A percentile compares a stretch with the other conserved stretches of the same genome.
These are phyloP conservation scores for Macrotyloma uniflorum DNA, from an alignment of 306 rosid species.

Conservation along the genomic window DNA sequence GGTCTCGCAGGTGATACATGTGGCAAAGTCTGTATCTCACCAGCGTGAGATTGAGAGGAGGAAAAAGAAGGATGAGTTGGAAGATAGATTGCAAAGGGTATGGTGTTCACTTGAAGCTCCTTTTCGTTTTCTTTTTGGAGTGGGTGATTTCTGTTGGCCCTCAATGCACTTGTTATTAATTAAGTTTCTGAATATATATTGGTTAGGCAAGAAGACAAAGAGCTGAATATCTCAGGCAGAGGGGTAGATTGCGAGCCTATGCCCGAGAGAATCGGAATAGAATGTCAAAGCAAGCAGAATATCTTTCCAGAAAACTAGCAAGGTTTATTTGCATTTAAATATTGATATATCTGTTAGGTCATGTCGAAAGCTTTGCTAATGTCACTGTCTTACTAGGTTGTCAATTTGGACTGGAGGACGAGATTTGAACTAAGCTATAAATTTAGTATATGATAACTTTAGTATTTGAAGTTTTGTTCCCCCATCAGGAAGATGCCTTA, in stretches of 20 bases:
- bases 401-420: slow-evolving; percentile 8
- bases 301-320: slow-evolving; percentile 75
- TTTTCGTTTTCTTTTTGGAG: not conserved
- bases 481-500: not conserved
- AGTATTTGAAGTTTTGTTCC: slow-evolving; percentile 10
- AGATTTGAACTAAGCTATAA: slow-evolving; percentile 9
- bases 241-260: slow-evolving; percentile 63
- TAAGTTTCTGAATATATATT: slow-evolving; percentile 19
- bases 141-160: not conserved
- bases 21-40: slow-evolving; percentile 78
- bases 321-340: slow-evolving; percentile 54
- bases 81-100: slow-evolving; percentile 93
- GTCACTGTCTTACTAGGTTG: not conserved
- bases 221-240: slow-evolving; percentile 86
- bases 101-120: slow-evolving; percentile 23
- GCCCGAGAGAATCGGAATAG: slow-evolving; percentile 51
- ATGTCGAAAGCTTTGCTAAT: slow-evolving; percentile 9
- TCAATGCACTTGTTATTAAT: slow-evolving; percentile 20
- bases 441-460: not conserved
- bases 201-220: slow-evolving; percentile 84
- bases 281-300: slow-evolving; percentile 76
- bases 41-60: slow-evolving; percentile 91
- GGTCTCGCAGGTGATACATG: slow-evolving; percentile 69
- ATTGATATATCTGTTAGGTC: not conserved
- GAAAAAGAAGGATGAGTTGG: slow-evolving; percentile 77